Percentiles rank a stretch among this genome's conserved stretches.
These are phyloP conservation scores for Leccinum rimulosum DNA, from an alignment of 768 basidiomycete genomes.

Conservation along the genomic window DNA sequence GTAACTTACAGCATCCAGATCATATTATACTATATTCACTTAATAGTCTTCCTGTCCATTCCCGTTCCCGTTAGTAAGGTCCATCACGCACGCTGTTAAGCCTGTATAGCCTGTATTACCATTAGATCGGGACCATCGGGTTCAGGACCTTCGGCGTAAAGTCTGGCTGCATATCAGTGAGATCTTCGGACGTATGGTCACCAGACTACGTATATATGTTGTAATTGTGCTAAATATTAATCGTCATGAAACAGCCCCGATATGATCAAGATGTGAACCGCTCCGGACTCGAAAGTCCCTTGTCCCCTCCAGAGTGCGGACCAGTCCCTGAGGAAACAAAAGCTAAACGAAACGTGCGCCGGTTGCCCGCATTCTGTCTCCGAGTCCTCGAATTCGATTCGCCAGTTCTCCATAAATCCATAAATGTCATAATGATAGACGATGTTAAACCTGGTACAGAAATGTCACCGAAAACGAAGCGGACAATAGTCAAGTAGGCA, in stretches of 20 bases:
- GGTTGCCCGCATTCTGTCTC: background rate
- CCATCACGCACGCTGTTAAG: background rate
- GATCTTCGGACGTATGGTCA: background rate
- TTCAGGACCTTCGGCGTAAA: background rate
- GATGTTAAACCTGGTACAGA: background rate
- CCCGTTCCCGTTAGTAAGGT: background rate
- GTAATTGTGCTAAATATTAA: background rate
- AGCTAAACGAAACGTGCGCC: background rate
- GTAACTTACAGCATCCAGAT: background rate
- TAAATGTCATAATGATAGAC: background rate
- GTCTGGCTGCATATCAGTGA: background rate
- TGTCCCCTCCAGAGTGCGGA: background rate
- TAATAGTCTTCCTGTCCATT: background rate
- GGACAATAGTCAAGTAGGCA: background rate
- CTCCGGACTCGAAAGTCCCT: background rate
- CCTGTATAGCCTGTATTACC: background rate
- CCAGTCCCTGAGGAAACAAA: background rate
- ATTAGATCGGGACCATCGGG: background rate
- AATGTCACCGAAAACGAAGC: background rate
- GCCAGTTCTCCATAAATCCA: background rate
- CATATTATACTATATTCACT: background rate
- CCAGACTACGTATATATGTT: background rate
- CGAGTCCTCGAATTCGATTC: background rate
- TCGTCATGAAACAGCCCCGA: background rate
- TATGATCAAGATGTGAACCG: background rate